These are phyloP conservation scores for Eimeria tenella DNA, from an alignment of 169 alveolate species.

Conservation along the genomic window DNA sequence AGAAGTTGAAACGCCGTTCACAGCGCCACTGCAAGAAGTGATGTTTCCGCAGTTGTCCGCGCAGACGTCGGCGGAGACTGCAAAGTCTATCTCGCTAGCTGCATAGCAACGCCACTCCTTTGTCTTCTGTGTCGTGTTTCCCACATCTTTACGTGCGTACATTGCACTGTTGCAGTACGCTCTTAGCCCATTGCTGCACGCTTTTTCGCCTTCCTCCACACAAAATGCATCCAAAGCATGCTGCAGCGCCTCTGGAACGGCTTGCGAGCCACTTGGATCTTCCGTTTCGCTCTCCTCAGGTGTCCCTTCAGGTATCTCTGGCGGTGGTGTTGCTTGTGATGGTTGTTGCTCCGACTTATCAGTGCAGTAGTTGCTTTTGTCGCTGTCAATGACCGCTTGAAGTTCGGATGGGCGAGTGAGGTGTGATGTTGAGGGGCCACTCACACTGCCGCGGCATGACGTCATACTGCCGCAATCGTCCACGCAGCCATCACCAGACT, in stretches of 20 bases:
- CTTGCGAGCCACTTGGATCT: no score
- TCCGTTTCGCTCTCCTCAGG: no score
- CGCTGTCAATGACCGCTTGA: background rate
- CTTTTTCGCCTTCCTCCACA: background rate
- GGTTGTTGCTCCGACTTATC: background rate
- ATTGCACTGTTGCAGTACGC: background rate
- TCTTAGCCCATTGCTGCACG: background rate
- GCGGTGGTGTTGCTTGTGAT: no score
- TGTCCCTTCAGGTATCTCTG: no score
- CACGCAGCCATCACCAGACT: conserved; percentile 5
- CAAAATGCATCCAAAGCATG: background rate
- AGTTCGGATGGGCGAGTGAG: background rate
- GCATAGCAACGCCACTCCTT: conserved; percentile 9
- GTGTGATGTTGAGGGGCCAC: background rate
- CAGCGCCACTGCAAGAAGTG: background rate
- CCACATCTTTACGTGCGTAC: background rate
- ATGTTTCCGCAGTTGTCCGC: background rate
- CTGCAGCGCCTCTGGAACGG: background rate
- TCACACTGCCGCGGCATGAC: conserved; percentile 2
- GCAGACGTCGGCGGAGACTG: background rate
- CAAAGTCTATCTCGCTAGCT: background rate
- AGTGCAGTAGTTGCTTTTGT: background rate
- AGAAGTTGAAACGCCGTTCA: background rate
- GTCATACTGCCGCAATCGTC: conserved; percentile 14
- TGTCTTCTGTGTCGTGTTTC: background rate